Evolutionary conservation across 1,139 yeast species (phyloP).

Genomic region (Taiozyma onychis): DNA sequence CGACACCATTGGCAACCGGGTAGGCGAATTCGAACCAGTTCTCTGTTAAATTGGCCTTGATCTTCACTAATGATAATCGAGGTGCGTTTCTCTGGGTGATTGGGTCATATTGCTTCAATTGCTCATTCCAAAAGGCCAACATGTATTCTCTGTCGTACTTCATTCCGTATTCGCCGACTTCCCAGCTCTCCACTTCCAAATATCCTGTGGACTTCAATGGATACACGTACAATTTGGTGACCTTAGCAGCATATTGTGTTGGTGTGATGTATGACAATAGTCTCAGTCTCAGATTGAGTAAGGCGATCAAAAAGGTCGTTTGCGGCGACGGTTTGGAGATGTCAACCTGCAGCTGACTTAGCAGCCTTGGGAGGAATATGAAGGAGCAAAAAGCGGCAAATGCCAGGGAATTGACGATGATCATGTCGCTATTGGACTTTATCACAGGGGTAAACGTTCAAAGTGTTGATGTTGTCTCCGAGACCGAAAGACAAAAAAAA

Average conservation of each 20-base stretch:
- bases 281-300: neutral
- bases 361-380: neutral
- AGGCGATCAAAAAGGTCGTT: neutral
- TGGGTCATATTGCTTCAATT: conserved; percentile 23
- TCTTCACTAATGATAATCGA: conserved; percentile 27
- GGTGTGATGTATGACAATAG: neutral
- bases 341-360: neutral
- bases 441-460: neutral
- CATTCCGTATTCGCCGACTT: conserved; percentile 33
- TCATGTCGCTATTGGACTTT: neutral
- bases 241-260: conserved; percentile 13
- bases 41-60: conserved; percentile 22
- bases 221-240: conserved; percentile 29
- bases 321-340: neutral
- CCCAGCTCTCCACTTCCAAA: conserved; percentile 29
- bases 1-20: conserved; percentile 14
- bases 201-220: conserved; percentile 39
- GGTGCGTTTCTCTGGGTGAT: conserved; percentile 33
- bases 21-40: conserved; percentile 27
- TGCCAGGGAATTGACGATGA: neutral
- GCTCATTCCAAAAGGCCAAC: conserved; percentile 27
- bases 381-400: neutral
- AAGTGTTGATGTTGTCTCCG: no score
- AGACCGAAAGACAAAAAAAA: neutral
- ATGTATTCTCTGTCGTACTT: conserved; percentile 37